These are phyloP conservation scores for Eragrostis tef DNA, from an alignment of 202 grass and related monocot genomes.

Conservation along the genomic window DNA sequence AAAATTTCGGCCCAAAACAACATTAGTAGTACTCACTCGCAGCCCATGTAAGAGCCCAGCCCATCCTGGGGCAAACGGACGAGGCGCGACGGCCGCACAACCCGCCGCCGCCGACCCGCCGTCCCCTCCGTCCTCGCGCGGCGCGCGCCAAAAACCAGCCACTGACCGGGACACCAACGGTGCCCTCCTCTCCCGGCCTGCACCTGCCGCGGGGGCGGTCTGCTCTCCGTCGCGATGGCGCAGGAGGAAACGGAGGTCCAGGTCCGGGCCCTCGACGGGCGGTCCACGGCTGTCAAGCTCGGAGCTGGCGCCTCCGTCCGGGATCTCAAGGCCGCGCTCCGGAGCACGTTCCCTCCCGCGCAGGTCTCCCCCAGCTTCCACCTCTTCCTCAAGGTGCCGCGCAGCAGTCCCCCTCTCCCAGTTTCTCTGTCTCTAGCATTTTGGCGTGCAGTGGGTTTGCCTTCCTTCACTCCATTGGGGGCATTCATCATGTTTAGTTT, in stretches of 20 bases:
- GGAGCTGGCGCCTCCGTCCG: conserved; percentile 53
- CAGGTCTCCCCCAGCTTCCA: conserved; percentile 70
- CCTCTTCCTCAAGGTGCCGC: conserved; percentile 81
- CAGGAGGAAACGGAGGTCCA: conserved; percentile 53
- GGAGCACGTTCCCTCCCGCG: conserved; percentile 69
- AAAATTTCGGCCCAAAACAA: too few species aligned
- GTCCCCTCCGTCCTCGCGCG: not conserved
- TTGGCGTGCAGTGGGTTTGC: not conserved
- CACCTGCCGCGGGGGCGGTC: not conserved
- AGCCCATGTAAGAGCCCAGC: not conserved
- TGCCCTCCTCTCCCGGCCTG: not conserved
- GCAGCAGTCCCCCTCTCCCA: not conserved
- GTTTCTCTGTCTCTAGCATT: not conserved
- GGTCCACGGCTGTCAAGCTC: conserved; percentile 52
- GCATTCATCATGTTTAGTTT: not conserved
- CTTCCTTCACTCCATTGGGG: not conserved
- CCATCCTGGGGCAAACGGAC: too few species aligned
- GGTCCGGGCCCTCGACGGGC: conserved; percentile 72
- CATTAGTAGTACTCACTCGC: too few species aligned
- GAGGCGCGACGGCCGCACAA: conserved; percentile 5
- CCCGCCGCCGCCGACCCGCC: conserved; percentile 24
- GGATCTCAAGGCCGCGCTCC: conserved; percentile 73
- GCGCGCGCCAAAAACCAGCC: conserved; percentile 37
- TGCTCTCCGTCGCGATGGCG: conserved; percentile 14
- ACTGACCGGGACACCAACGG: not conserved